A percentile compares a stretch with the other conserved stretches of the same genome.
Evolutionary conservation across 2,329 filamentous ascomycete genomes (phyloP).

Genomic region (Rugonectria rugulosa): DNA sequence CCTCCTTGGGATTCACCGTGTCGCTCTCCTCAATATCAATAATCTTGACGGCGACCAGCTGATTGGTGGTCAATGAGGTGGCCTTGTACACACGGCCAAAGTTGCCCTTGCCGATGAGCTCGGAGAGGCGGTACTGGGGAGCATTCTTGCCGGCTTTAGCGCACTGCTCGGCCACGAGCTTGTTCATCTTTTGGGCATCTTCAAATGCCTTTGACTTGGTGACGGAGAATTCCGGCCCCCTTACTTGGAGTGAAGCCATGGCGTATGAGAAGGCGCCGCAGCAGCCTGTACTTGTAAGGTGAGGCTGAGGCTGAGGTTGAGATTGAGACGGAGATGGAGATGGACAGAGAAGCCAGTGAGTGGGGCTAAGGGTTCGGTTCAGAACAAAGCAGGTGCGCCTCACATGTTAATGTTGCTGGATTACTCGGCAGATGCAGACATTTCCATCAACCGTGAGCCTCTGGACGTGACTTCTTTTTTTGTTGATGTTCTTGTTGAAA

Average conservation of each 20-base stretch:
- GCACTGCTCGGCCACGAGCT: constrained; percentile 68
- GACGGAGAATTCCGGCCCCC: constrained; percentile 51
- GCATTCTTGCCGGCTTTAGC: constrained; percentile 65
- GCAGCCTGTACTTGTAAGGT: no score
- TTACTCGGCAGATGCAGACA: constrained; percentile 5
- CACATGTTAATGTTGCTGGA: constrained; percentile 29
- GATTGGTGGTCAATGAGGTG: constrained; percentile 51
- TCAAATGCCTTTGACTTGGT: constrained; percentile 69
- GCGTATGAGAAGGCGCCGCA: constrained; percentile 18
- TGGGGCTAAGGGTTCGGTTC: constrained; percentile 18
- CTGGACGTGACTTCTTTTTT: constrained; percentile 9
- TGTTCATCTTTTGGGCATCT: constrained; percentile 76
- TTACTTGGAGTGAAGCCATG: constrained; percentile 54
- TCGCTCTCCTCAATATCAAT: constrained; percentile 85
- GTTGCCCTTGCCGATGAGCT: constrained; percentile 78
- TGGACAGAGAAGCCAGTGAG: constrained; percentile 14
- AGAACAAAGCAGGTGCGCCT: constrained; percentile 17
- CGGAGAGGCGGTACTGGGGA: constrained; percentile 72
- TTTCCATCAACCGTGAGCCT: constrained; percentile 13
- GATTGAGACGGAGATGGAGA: no score
- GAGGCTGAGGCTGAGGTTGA: constrained; percentile 8
- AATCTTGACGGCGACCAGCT: constrained; percentile 79
- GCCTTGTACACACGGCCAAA: constrained; percentile 80
- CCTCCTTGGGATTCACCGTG: constrained; percentile 68
- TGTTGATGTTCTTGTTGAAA: constrained; percentile 24